Evolutionary conservation across 257 asterid species (phyloP), one percentile per base, ranked within the genome.

Genomic region (Paraleonurus japonicus): DNA sequence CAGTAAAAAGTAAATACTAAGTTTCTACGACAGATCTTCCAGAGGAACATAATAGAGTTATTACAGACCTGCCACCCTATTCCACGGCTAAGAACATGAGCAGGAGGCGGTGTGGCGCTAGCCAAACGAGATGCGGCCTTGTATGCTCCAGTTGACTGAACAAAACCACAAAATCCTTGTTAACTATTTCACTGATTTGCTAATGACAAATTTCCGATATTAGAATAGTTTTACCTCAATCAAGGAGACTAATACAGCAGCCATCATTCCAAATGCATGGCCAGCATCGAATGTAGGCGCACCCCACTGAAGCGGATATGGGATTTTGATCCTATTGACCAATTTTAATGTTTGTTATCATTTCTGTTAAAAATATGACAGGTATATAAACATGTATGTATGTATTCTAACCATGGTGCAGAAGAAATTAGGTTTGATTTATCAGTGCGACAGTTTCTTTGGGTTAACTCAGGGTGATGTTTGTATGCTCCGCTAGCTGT

Each of bases 41-140:
- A 20, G 51, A 7, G 0, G 2, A 17, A 48, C 26, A 17, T 0
- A 50, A n/a, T 15, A 47, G 54, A 19, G 60, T 53, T 7, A 19
- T 22, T 20, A 59, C 89, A 51, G 64, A 92, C 98, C 96, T 94
- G 97, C 99, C 97, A 91, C 45, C 98, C 98, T 27, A 94, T 91
- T 77, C 98, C 98, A 5, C 97, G 97, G 86, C 98, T 94, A 66
- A 94, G 96, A 75, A 94, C 97, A 66, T 94, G 97, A 75, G 99
- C 95, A 43, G 97, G 97, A 80, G 99, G 99, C 2, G 96, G 97
- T 22, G 99, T 94, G 32, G 99, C 97, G 63, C 99, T 94, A 45
- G 97, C 97, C 70, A 94, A 78, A 76, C 96, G 97, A 71, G 99
- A 84, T 45, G 99, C 97, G 6, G 96, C 96, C 82, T 94, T 94